Conservation (phyloP, 2,329 filamentous ascomycete genomes). For the Aspergillus transmontanensis region DNA sequence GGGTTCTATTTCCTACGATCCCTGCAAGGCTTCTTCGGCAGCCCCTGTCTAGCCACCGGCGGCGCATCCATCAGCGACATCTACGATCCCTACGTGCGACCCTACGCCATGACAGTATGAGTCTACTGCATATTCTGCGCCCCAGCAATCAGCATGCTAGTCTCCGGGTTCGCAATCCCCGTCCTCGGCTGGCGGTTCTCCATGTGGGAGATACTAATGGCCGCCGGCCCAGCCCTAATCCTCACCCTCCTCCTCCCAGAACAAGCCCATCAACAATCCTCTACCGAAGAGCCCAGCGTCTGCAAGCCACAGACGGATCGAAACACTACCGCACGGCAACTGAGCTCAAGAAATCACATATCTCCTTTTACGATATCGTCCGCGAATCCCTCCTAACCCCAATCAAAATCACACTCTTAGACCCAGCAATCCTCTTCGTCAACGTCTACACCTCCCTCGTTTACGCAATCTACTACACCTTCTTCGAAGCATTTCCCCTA, state of each 20-base stretch:
- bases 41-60: conserved; percentile 63
- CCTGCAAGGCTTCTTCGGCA: conserved; percentile 66
- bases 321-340: conserved; percentile 57
- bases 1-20: conserved; percentile 67
- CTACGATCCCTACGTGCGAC: conserved; percentile 58
- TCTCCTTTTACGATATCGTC: conserved; percentile 10
- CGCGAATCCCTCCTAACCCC: conserved; percentile 62
- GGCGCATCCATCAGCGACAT: conserved; percentile 49
- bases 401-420: conserved; percentile 61
- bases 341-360: conserved; percentile 58
- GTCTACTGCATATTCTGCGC: conserved; percentile 38
- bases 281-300: conserved; percentile 61
- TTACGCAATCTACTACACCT: conserved; percentile 54
- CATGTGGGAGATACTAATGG: conserved; percentile 24
- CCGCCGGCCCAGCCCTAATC: conserved; percentile 55
- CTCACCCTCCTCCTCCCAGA: conserved; percentile 64
- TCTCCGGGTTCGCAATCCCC: conserved; percentile 63
- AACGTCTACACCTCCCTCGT: conserved; percentile 64
- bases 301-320: conserved; percentile 56
- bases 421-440: conserved; percentile 64
- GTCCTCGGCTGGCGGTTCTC: conserved; percentile 29
- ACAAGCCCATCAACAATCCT: conserved; percentile 63
- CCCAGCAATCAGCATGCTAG: conserved; percentile 62
- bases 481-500: conserved; percentile 68
- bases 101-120: conserved; percentile 52